Base-by-base conservation (phyloP, 192 early-diverging fungal genomes). In the Coemansia sp. region DNA sequence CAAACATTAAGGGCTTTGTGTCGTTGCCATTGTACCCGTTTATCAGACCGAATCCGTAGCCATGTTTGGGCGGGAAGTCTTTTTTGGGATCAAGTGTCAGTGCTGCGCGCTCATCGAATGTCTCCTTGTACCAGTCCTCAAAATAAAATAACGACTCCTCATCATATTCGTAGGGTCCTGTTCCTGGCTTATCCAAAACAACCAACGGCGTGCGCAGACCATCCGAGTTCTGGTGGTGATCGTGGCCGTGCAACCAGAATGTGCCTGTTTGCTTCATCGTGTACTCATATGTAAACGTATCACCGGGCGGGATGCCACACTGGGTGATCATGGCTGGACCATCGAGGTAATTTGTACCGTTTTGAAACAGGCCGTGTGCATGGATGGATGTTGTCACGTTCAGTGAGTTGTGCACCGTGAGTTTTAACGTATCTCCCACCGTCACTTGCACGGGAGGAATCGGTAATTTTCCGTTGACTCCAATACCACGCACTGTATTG, bases 211-310 rank as follows among this genome's bases (percentile, higher is more conserved):
- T 65, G 48, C 85, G 82, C 46, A 90, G 67, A 34, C 90, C 90
- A 53, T 93, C 90, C 11, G 86, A 81, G 55, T 88, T 90, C 58
- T 92, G 86, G 27, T 69, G 78, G 34, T 55, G 50, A 49, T 57
- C 68, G 62, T 92, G 90, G 22, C 78, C 74, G 51, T 92, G 90
- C 23, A 86, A 71, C 92, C 92, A 94, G 68, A 81, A 92, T 19
- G 87, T 90, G 28, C 92, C 92, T 17, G 77, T 56, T 55, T 94
- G 87, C 36, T 73, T 53, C 14, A 84, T 53, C 6, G 63, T 44
- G 50, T 84, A 81, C 9, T 65, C 67, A 50, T 93, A 93, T 4
- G 86, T 85, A 48, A 83, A 84, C 26, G 49, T 67, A 14, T 48
- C 51, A 6, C 80, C 80, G 2, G 80, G 67, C 9, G 88, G 85